Conservation (phyloP, 306 rosid genomes). For the Datisca glomerata region DNA sequence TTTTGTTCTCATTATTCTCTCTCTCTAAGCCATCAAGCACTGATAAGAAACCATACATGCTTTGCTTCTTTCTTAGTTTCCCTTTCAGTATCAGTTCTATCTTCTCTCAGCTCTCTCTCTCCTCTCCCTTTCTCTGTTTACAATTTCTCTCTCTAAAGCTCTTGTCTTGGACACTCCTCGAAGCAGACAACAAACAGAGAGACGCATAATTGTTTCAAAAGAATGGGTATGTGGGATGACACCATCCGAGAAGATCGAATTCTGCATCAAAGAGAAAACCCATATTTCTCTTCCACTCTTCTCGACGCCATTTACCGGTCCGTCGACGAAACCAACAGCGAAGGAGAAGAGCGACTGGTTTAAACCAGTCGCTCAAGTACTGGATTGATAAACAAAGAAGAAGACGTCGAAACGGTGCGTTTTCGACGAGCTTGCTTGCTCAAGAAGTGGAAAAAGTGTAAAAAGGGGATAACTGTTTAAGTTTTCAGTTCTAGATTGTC, state of each 20-base stretch:
- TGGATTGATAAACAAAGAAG: too few relatives aligned
- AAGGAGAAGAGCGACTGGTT: not conserved
- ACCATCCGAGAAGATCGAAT: conserved; percentile 21
- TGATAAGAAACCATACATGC: conserved; percentile 33
- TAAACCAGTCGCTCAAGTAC: too few relatives aligned
- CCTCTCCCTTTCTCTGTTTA: conserved; percentile 15
- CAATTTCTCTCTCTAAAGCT: not conserved
- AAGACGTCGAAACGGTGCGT: too few relatives aligned
- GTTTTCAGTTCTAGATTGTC: too few relatives aligned
- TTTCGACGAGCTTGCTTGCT: too few relatives aligned
- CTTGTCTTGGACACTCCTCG: conserved; percentile 25
- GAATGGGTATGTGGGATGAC: conserved; percentile 57
- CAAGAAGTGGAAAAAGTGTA: too few relatives aligned
- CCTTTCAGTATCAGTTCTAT: conserved; percentile 14
- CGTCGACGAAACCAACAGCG: conserved; percentile 45
- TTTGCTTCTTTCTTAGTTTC: conserved; percentile 29
- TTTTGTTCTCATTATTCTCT: conserved; percentile 60
- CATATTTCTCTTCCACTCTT: conserved; percentile 86
- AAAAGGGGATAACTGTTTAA: too few relatives aligned
- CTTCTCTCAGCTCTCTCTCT: not conserved
- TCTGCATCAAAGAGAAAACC: conserved; percentile 48
- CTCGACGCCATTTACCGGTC: conserved; percentile 83
- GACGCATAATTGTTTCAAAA: not conserved
- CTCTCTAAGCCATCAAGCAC: conserved; percentile 29
- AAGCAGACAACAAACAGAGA: conserved; percentile 21